Base-by-base conservation (phyloP, 345 rosid genomes). In the Camelina laxa region DNA sequence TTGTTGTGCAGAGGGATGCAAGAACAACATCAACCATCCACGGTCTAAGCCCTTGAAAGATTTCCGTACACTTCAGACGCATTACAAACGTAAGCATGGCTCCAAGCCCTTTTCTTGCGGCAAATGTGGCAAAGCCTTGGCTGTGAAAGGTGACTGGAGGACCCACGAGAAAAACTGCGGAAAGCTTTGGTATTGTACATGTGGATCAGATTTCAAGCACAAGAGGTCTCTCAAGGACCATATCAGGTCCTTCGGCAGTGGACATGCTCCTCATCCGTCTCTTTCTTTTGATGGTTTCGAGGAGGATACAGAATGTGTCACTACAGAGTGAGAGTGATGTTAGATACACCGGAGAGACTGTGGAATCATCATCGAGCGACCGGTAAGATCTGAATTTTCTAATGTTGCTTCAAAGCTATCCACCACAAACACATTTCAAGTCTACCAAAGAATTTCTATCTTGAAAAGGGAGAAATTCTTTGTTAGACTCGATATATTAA, bases 121-220 rank as follows among this genome's bases (percentile, higher is more conserved):
- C 9, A 92, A 92, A 82, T 95, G 99, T 62, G 91, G 92, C 36
- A 95, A 95, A 79, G 86, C 92, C 4, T 86, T 95, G 48, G 99
- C 99, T 0, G 99, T 95, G 30, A 82, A 91, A 63, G 99, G 99
- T 0, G 99, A 95, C 27, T 95, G 99, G 99, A 86, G 99, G 66
- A 95, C 99, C 21, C 99, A 95, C 57, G 99, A 95, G 85, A 95
- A 95, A 85, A 95, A 95, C 16, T 95, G 99, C 7, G 99, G 99
- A 15, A 88, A 90, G 84, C 91, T 92, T 60, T 95, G 99, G 99
- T 95, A 89, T 77, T 95, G 99, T 80, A 80, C 78, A 33, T 95
- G 98, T 59, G 98, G 99, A 2, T 95, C 99, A 35, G 98, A 92
- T 72, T 95, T 95, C 76, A 95, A 92, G 85, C 99, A 95, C 80